Evolutionary conservation across 305 asterid genomes (phyloP).

Genomic region (Nicotiana rustica): DNA sequence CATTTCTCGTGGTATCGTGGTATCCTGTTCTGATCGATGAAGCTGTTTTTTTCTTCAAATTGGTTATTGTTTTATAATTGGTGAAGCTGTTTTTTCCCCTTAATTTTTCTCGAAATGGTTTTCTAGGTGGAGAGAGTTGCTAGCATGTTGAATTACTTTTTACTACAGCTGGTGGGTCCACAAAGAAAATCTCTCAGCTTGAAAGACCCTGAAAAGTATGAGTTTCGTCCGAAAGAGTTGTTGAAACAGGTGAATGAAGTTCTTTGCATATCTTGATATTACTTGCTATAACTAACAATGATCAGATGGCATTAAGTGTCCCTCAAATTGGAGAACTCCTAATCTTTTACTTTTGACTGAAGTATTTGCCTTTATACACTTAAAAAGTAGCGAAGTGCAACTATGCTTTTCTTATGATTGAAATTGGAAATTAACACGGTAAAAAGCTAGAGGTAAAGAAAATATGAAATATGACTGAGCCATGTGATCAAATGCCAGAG

Average conservation of each 20-base stretch:
- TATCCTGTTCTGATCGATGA: neutral
- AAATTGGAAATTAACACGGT: neutral
- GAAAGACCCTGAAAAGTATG: slow-evolving; percentile 98
- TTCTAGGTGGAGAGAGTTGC: slow-evolving; percentile 97
- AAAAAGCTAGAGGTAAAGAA: neutral
- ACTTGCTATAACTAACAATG: neutral
- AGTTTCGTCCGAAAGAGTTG: slow-evolving; percentile 89
- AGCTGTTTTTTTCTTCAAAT: slow-evolving; percentile 12
- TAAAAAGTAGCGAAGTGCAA: neutral
- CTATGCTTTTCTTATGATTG: neutral
- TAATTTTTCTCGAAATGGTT: slow-evolving; percentile 17
- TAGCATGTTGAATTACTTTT: slow-evolving; percentile 95
- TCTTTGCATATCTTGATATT: neutral
- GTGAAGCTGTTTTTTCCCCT: slow-evolving; percentile 12
- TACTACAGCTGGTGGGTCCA: slow-evolving; percentile 96
- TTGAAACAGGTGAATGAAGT: slow-evolving; percentile 74
- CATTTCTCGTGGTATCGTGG: neutral
- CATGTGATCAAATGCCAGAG: neutral
- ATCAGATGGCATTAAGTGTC: neutral
- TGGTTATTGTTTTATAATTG: slow-evolving; percentile 19
- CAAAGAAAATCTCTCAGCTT: slow-evolving; percentile 91
- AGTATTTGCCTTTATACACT: neutral
- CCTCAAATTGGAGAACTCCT: neutral
- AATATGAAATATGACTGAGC: neutral
- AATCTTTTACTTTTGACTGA: neutral